Conservation (phyloP, 2,329 filamentous ascomycete species). For the Ophiostoma ips region DNA sequence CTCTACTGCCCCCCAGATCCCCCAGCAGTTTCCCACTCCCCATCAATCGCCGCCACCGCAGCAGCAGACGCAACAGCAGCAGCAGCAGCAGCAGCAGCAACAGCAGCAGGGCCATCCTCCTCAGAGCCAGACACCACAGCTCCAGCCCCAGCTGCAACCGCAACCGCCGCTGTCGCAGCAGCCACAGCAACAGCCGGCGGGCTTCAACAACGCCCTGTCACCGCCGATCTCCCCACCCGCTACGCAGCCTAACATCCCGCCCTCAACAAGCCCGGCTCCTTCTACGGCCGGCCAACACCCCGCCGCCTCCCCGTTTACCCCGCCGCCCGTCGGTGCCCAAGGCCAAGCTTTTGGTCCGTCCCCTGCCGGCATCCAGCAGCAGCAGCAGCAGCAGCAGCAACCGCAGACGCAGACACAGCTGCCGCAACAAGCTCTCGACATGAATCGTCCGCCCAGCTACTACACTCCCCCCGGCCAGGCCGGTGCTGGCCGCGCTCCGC, state of each 20-base stretch:
- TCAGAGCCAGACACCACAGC: slow-evolving; percentile 10
- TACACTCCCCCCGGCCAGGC: slow-evolving; percentile 27
- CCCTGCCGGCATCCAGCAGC: slow-evolving; percentile 21
- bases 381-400: background rate
- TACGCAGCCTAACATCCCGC: slow-evolving; percentile 31
- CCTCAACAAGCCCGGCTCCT: slow-evolving; percentile 19
- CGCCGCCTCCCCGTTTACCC: slow-evolving; percentile 2
- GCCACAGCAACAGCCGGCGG: slow-evolving; percentile 20
- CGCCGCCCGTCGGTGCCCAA: slow-evolving; percentile 5
- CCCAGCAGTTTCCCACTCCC: slow-evolving; percentile 29
- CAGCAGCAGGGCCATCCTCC: slow-evolving; percentile 13
- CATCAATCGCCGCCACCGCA: slow-evolving; percentile 10
- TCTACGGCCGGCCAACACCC: slow-evolving; percentile 4
- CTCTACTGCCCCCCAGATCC: slow-evolving; percentile 31
- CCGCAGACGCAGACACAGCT: too few relatives aligned
- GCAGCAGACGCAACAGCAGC: slow-evolving; percentile 1
- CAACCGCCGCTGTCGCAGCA: slow-evolving; percentile 15
- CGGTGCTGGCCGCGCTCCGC: slow-evolving; percentile 34
- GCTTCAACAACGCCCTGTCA: slow-evolving; percentile 6
- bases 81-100: background rate
- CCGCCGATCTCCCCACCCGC: slow-evolving; percentile 19
- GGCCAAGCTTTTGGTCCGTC: slow-evolving; percentile 6
- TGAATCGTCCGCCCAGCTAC: slow-evolving; percentile 56
- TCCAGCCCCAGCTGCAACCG: slow-evolving; percentile 2
- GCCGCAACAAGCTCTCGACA: slow-evolving; percentile 30